Percentiles rank a stretch among this genome's conserved stretches.
Conservation (phyloP, 169 alveolate genomes). For the Cryptosporidium sp. region DNA sequence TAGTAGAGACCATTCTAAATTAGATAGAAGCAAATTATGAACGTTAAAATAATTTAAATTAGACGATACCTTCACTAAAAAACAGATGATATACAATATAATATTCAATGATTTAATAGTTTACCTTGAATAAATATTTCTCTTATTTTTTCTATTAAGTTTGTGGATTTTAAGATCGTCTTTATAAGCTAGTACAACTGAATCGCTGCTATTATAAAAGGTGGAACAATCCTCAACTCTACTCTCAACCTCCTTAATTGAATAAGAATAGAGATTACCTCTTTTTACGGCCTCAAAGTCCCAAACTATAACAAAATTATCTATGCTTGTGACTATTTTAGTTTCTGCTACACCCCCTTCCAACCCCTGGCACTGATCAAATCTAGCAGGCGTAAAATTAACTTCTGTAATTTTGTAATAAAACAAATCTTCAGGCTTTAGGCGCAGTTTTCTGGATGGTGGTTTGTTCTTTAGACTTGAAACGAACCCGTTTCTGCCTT, state of each 20-base stretch:
- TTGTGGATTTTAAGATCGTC: slow-evolving; percentile 61
- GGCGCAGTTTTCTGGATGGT: slow-evolving; percentile 79
- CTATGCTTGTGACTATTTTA: slow-evolving; percentile 80
- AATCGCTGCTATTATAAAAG: slow-evolving; percentile 18
- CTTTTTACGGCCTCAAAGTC: slow-evolving; percentile 80
- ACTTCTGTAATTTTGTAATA: slow-evolving; percentile 78
- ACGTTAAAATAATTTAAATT: background rate
- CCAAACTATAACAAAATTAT: slow-evolving; percentile 82
- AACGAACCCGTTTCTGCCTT: slow-evolving; percentile 76
- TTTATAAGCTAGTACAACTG: slow-evolving; percentile 59
- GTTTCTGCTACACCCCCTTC: slow-evolving; percentile 75
- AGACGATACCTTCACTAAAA: background rate
- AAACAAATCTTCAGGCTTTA: slow-evolving; percentile 80
- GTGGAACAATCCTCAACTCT: slow-evolving; percentile 75
- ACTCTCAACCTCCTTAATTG: slow-evolving; percentile 78
- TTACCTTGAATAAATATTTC: slow-evolving; percentile 29
- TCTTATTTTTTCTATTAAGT: slow-evolving; percentile 55
- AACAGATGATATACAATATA: background rate
- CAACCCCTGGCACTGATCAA: slow-evolving; percentile 78
- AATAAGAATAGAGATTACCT: slow-evolving; percentile 79
- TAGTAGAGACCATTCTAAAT: slow-evolving; percentile 68
- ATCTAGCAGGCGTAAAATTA: slow-evolving; percentile 84
- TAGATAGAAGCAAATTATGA: slow-evolving; percentile 58
- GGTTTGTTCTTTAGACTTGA: slow-evolving; percentile 79
- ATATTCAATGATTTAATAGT: background rate